Conservation (phyloP, 306 rosid species). For the Sindora glabra region DNA sequence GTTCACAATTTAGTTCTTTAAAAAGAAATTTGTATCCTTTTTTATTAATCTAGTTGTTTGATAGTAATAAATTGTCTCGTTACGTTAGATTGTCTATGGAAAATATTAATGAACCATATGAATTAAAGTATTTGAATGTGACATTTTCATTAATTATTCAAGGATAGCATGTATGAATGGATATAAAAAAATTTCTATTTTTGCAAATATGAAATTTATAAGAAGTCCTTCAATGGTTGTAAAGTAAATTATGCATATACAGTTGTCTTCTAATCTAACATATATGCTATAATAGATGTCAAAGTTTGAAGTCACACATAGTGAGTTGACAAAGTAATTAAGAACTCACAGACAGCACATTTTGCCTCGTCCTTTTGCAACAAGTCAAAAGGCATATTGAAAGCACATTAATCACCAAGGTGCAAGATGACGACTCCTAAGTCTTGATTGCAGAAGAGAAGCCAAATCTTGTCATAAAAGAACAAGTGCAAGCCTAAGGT, state of each 20-base stretch:
- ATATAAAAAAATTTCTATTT: no score
- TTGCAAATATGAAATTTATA: no score
- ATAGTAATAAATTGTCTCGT: no score
- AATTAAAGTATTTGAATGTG: no score
- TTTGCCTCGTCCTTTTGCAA: conserved; percentile 29
- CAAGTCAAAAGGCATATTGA: conserved; percentile 34
- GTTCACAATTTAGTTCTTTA: no score
- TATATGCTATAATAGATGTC: background rate
- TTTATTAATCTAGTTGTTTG: no score
- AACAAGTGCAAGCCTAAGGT: background rate
- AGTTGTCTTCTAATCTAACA: background rate
- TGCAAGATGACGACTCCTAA: background rate
- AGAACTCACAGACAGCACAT: conserved; percentile 31
- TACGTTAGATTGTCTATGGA: no score
- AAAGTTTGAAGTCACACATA: conserved; percentile 12
- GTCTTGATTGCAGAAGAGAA: background rate
- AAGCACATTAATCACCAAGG: background rate
- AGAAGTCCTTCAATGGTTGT: no score
- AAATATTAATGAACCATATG: no score
- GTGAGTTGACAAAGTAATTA: conserved; percentile 27
- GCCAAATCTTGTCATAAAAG: background rate
- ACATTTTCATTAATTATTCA: no score
- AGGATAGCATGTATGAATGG: no score
- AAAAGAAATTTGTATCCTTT: no score
- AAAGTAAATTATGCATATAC: background rate